Evolutionary conservation across 2,329 filamentous ascomycete species (phyloP).

Genomic region (Botryotinia calthae): DNA sequence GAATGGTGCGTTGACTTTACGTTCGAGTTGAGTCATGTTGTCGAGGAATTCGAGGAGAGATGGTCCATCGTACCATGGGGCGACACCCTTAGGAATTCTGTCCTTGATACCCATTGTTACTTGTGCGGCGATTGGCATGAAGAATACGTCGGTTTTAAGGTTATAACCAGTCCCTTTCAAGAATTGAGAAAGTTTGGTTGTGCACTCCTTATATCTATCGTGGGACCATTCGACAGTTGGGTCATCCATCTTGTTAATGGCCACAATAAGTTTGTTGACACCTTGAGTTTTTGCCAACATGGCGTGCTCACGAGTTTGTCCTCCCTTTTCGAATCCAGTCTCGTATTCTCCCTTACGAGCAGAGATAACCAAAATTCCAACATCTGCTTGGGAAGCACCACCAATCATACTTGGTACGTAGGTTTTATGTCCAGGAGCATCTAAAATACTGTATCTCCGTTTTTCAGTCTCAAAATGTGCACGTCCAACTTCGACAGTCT

Average conservation of each 20-base stretch:
- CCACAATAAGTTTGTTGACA: conserved; percentile 93
- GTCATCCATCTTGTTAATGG: conserved; percentile 99
- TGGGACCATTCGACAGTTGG: conserved; percentile 94
- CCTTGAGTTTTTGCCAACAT: conserved; percentile 97
- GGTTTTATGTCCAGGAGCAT: conserved; percentile 96
- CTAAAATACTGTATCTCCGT: conserved; percentile 91
- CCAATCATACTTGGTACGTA: conserved; percentile 99
- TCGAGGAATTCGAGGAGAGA: conserved; percentile 96
- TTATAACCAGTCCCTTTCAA: conserved; percentile 93
- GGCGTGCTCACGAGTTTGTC: conserved; percentile 95
- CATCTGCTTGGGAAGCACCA: conserved; percentile 86
- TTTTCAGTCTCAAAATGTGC: conserved; percentile 97
- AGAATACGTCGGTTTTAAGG: conserved; percentile 85
- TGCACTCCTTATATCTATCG: conserved; percentile 90
- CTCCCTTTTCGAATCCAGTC: conserved; percentile 94
- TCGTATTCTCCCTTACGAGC: conserved; percentile 98
- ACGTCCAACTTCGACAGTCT: conserved; percentile 95
- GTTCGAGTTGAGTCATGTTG: conserved; percentile 85
- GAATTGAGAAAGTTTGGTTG: conserved; percentile 80
- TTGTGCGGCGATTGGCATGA: conserved; percentile 96
- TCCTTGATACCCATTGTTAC: conserved; percentile 84
- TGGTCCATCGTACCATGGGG: conserved; percentile 83
- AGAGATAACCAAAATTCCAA: conserved; percentile 93
- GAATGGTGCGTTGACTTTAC: conserved; percentile 95
- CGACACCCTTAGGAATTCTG: conserved; percentile 71